Conservation (phyloP, 2,329 filamentous ascomycete species). For the Phyllosticta citriasiana region DNA sequence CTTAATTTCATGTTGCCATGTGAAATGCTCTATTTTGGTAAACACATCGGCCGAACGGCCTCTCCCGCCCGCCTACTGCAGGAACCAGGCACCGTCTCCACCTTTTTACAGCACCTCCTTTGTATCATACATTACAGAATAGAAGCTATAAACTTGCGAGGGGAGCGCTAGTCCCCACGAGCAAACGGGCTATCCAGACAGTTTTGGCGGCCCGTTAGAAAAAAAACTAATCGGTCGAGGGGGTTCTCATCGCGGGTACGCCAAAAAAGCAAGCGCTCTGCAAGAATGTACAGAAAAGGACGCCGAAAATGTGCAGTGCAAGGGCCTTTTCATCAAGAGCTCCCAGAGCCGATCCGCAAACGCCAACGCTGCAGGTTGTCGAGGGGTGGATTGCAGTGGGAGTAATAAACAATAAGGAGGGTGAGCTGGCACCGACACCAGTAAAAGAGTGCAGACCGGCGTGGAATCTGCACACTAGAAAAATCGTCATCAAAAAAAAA, state of each 20-base stretch:
- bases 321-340: neutral
- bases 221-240: neutral
- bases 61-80: neutral
- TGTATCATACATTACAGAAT: constrained; percentile 34
- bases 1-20: neutral
- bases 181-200: constrained; percentile 11
- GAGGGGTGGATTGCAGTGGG: constrained; percentile 9
- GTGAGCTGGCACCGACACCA: neutral
- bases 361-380: constrained; percentile 9
- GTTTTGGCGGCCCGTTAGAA: neutral
- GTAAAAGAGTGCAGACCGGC: constrained; percentile 6
- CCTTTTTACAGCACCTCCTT: neutral
- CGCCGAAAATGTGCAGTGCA: neutral
- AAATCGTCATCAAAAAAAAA: constrained; percentile 10
- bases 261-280: neutral
- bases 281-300: constrained; percentile 25
- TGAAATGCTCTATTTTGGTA: neutral
- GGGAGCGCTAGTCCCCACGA: constrained; percentile 25
- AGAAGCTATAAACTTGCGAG: constrained; percentile 27
- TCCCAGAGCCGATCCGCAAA: constrained; percentile 7
- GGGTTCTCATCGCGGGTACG: neutral
- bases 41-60: neutral
- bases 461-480: constrained; percentile 7
- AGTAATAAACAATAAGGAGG: constrained; percentile 1
- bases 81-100: neutral